A percentile compares a stretch with the other conserved stretches of the same genome.
Evolutionary conservation across 176 grass and related monocot genomes (phyloP).

Genomic region (Ensete ventricosum): DNA sequence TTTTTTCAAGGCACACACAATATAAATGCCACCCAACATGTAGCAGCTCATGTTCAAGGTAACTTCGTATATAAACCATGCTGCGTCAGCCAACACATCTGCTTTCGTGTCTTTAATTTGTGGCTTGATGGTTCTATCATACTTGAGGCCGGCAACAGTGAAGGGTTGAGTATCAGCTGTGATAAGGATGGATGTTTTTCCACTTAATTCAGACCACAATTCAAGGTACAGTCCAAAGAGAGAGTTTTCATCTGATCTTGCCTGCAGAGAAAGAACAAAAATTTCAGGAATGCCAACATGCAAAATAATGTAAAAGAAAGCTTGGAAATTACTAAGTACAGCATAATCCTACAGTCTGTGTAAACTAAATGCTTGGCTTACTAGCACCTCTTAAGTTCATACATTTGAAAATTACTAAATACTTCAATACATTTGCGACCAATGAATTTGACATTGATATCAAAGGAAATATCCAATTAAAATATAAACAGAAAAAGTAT

Average conservation of each 20-base stretch:
- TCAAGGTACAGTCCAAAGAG: constrained; percentile 49
- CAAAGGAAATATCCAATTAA: background rate
- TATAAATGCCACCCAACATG: constrained; percentile 50
- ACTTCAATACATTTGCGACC: too few species aligned
- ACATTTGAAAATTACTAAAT: too few species aligned
- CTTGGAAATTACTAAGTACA: too few species aligned
- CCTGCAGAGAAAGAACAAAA: constrained; percentile 34
- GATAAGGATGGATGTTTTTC: constrained; percentile 40
- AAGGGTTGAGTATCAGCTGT: constrained; percentile 36
- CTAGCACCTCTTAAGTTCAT: too few species aligned
- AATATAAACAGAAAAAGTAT: background rate
- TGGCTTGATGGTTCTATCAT: constrained; percentile 32
- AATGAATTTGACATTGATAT: too few species aligned
- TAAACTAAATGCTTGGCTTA: too few species aligned
- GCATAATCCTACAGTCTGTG: too few species aligned
- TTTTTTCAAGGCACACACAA: constrained; percentile 40
- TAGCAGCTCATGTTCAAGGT: constrained; percentile 33
- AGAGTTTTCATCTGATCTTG: constrained; percentile 41
- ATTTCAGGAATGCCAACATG: constrained; percentile 2
- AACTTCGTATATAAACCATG: constrained; percentile 48
- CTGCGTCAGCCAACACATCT: constrained; percentile 11
- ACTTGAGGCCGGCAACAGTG: constrained; percentile 29
- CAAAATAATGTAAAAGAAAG: background rate
- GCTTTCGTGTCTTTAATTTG: constrained; percentile 28
- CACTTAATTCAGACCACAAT: constrained; percentile 34